These are phyloP conservation scores for Hypoxylon sp. DNA, from an alignment of 2,329 filamentous ascomycete species.

Conservation along the genomic window DNA sequence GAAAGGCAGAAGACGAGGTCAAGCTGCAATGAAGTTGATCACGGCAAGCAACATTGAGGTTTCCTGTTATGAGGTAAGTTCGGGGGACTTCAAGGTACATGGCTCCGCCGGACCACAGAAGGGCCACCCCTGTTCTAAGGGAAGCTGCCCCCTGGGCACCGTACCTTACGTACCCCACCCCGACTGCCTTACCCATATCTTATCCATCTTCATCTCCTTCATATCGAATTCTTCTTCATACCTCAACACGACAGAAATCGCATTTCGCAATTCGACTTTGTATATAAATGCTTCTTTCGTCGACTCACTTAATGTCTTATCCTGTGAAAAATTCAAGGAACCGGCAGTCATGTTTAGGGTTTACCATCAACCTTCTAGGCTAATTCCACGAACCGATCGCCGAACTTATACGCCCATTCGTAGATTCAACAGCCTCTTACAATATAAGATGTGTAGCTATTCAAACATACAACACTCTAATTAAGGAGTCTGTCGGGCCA, in stretches of 20 bases:
- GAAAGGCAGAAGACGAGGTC: not conserved
- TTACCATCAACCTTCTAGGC: not conserved
- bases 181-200: no score
- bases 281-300: not conserved
- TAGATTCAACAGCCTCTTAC: not conserved
- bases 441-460: not conserved
- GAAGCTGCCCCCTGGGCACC: slow-evolving; percentile 1
- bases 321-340: not conserved
- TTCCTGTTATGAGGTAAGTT: slow-evolving; percentile 7
- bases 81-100: not conserved
- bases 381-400: not conserved
- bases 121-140: slow-evolving; percentile 10
- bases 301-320: not conserved
- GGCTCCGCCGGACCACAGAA: not conserved
- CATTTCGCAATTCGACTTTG: not conserved
- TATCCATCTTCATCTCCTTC: slow-evolving; percentile 3
- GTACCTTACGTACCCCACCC: slow-evolving; percentile 1
- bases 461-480: not conserved
- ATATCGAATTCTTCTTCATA: not conserved
- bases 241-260: not conserved
- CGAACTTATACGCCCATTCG: not conserved
- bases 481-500: not conserved
- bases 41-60: slow-evolving; percentile 1
- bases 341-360: not conserved
- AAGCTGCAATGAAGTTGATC: slow-evolving; percentile 2